Percentiles rank a stretch among this genome's conserved stretches.
Conservation (phyloP, 352 stramenopile species). For the Pythium guiyangense region DNA sequence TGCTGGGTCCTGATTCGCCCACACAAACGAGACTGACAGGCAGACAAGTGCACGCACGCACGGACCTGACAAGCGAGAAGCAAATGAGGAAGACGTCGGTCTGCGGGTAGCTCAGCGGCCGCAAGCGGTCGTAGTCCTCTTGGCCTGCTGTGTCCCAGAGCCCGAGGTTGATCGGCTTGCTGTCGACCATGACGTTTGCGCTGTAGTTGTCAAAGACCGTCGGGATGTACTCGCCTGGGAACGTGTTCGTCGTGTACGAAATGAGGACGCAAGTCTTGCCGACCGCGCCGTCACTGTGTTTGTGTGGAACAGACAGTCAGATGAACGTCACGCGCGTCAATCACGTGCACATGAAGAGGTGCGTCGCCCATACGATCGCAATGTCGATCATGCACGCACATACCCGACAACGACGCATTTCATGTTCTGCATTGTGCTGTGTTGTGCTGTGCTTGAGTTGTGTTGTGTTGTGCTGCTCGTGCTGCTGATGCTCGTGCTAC, state of each 20-base stretch:
- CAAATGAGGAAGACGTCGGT: slow-evolving; percentile 97
- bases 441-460: slow-evolving; percentile 1
- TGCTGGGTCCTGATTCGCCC: too few relatives aligned
- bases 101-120: slow-evolving; percentile 94
- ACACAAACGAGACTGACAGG: too few relatives aligned
- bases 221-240: slow-evolving; percentile 96
- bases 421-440: slow-evolving; percentile 90
- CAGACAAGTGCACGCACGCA: too few relatives aligned
- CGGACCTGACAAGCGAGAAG: slow-evolving; percentile 93
- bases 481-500: not conserved
- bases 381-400: slow-evolving; percentile 12
- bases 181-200: slow-evolving; percentile 91
- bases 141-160: slow-evolving; percentile 97
- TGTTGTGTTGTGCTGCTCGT: too few relatives aligned
- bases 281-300: slow-evolving; percentile 90
- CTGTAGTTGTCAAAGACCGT: slow-evolving; percentile 95
- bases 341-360: not conserved
- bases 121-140: slow-evolving; percentile 96
- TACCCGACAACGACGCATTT: slow-evolving; percentile 92
- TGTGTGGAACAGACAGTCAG: slow-evolving; percentile 1
- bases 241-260: slow-evolving; percentile 96
- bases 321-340: not conserved
- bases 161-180: slow-evolving; percentile 94
- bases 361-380: not conserved
- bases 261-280: slow-evolving; percentile 97